phyloP scores from a whole-genome alignment of 2,329 filamentous ascomycete genomes.

The Podosphaera fusca region DNA sequence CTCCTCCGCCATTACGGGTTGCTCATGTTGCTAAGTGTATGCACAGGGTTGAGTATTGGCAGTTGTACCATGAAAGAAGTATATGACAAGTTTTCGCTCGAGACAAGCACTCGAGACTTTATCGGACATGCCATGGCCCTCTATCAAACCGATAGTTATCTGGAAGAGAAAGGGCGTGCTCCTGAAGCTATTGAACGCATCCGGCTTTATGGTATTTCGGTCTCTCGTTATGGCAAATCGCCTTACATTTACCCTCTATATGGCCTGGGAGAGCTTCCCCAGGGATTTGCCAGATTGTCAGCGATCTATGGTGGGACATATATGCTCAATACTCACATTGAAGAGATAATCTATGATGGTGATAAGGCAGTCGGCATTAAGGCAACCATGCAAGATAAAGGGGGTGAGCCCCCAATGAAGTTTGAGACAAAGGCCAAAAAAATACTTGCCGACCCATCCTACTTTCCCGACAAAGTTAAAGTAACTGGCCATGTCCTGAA shows the following conservation, averaged over 20 bases:
- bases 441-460: slow-evolving; percentile 88
- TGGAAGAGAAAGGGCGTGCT: slow-evolving; percentile 46
- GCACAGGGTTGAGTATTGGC: slow-evolving; percentile 52
- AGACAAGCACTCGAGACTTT: slow-evolving; percentile 76
- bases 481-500: slow-evolving; percentile 78
- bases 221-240: slow-evolving; percentile 91
- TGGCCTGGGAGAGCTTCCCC: slow-evolving; percentile 86
- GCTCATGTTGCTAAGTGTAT: slow-evolving; percentile 8
- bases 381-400: slow-evolving; percentile 78
- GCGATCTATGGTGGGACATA: slow-evolving; percentile 98
- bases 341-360: slow-evolving; percentile 69
- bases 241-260: slow-evolving; percentile 99
- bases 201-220: slow-evolving; percentile 88
- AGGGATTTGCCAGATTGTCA: slow-evolving; percentile 89
- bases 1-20: slow-evolving; percentile 10
- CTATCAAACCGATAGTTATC: slow-evolving; percentile 75
- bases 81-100: slow-evolving; percentile 92
- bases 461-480: slow-evolving; percentile 78
- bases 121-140: slow-evolving; percentile 97
- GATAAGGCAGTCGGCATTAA: slow-evolving; percentile 87
- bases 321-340: slow-evolving; percentile 91
- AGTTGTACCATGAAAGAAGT: slow-evolving; percentile 89
- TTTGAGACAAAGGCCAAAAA: slow-evolving; percentile 92
- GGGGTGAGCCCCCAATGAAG: slow-evolving; percentile 56
- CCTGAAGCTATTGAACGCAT: slow-evolving; percentile 80